phyloP scores from a whole-genome alignment of 169 alveolate genomes.

The Hepatocystis sp. region DNA sequence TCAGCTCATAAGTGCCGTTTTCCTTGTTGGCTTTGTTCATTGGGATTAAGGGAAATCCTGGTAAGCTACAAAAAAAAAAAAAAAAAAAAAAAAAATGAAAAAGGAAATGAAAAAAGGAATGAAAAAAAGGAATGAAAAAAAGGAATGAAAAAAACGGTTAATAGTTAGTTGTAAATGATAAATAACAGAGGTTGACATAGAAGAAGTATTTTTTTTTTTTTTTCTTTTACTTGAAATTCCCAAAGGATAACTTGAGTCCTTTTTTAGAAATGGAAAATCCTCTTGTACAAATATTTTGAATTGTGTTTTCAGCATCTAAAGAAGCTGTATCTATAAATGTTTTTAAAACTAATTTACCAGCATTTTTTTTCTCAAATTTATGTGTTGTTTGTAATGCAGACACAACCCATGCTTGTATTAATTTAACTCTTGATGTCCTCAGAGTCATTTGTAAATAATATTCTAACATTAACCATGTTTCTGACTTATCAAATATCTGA shows the following conservation, averaged over 20 bases:
- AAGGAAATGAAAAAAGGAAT: constrained; percentile 23
- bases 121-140: no score
- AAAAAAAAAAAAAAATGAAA: not conserved
- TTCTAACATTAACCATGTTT: constrained; percentile 84
- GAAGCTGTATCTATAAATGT: constrained; percentile 88
- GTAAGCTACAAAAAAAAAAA: constrained; percentile 20
- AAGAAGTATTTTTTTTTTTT: no score
- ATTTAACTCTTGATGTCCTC: constrained; percentile 85
- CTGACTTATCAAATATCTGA: constrained; percentile 81
- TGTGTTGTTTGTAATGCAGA: constrained; percentile 77
- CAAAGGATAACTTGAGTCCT: constrained; percentile 90
- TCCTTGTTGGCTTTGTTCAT: constrained; percentile 9
- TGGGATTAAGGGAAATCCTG: constrained; percentile 67
- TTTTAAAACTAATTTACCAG: constrained; percentile 85
- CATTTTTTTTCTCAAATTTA: constrained; percentile 40
- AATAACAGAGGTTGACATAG: no score
- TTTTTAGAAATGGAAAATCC: constrained; percentile 87
- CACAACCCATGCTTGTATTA: constrained; percentile 86
- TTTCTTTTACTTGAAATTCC: constrained; percentile 90
- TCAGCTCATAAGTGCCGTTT: constrained; percentile 53
- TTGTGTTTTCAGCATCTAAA: constrained; percentile 88
- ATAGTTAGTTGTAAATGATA: no score
- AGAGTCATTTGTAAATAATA: constrained; percentile 82
- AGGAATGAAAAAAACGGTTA: no score
- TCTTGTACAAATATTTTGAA: constrained; percentile 90